Percentiles rank a stretch among this genome's conserved stretches.
Conservation (phyloP, 371 early-diverging fungal species). For the Gilbertella persicaria region DNA sequence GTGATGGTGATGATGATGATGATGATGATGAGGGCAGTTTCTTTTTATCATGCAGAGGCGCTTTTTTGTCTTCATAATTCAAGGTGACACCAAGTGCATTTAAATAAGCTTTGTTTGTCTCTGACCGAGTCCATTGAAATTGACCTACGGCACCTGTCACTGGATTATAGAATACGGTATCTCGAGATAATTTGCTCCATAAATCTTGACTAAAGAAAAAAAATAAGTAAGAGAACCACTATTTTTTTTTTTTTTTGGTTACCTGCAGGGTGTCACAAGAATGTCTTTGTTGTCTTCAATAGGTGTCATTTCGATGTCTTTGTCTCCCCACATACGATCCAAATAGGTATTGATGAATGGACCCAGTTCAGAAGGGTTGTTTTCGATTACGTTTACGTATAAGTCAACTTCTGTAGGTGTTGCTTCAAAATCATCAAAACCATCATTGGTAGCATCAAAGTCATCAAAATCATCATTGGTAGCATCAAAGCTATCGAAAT, state of each 20-base stretch:
- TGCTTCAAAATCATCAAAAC: slow-evolving; percentile 46
- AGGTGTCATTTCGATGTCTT: slow-evolving; percentile 5
- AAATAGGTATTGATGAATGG: slow-evolving; percentile 22
- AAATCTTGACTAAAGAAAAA: slow-evolving; percentile 31
- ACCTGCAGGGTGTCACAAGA: slow-evolving; percentile 34
- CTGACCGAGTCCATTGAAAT: slow-evolving; percentile 57
- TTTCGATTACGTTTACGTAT: slow-evolving; percentile 32
- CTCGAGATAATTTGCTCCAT: slow-evolving; percentile 50
- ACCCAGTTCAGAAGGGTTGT: slow-evolving; percentile 13
- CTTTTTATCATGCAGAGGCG: no score
- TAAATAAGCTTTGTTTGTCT: slow-evolving; percentile 48
- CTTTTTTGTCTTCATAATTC: slow-evolving; percentile 25
- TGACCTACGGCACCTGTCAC: slow-evolving; percentile 52
- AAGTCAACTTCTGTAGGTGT: slow-evolving; percentile 34
- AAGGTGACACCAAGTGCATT: slow-evolving; percentile 50
- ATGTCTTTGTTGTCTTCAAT: slow-evolving; percentile 11
- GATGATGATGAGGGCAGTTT: no score
- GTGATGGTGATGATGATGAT: neutral
- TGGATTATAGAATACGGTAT: slow-evolving; percentile 55
- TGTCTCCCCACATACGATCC: slow-evolving; percentile 11
- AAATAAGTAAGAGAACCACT: slow-evolving; percentile 21
- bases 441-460: slow-evolving; percentile 5
- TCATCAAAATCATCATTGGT: neutral
- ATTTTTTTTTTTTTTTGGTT: slow-evolving; percentile 3
- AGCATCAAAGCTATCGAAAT: neutral